phyloP scores from a whole-genome alignment of 2,329 filamentous ascomycete species.

The Cordyceps javanica region DNA sequence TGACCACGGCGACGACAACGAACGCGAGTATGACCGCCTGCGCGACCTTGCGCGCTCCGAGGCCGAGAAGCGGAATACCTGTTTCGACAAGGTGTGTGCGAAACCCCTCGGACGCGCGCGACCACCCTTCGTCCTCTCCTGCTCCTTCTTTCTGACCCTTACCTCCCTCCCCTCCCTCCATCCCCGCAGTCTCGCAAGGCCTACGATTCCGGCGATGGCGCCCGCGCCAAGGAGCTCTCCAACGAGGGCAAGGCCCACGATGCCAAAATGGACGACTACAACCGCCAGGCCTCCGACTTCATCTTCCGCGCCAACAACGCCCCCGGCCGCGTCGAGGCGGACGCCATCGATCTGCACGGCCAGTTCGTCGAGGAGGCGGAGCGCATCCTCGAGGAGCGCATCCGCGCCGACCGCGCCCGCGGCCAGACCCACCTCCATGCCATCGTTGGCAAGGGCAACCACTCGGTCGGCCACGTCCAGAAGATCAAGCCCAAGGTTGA shows the following conservation, averaged over 20 bases:
- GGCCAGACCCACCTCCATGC: slow-evolving; percentile 84
- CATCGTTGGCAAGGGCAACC: slow-evolving; percentile 93
- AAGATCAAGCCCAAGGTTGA: slow-evolving; percentile 96
- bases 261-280: slow-evolving; percentile 78
- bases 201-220: slow-evolving; percentile 78
- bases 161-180: neutral
- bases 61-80: slow-evolving; percentile 69
- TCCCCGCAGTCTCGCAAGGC: slow-evolving; percentile 61
- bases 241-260: slow-evolving; percentile 82
- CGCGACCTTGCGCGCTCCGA: slow-evolving; percentile 77
- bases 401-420: slow-evolving; percentile 65
- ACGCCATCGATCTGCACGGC: slow-evolving; percentile 91
- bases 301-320: slow-evolving; percentile 97
- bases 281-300: slow-evolving; percentile 83
- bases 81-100: slow-evolving; percentile 62
- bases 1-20: slow-evolving; percentile 53
- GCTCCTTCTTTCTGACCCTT: neutral
- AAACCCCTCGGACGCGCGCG: neutral
- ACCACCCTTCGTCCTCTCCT: neutral
- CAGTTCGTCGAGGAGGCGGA: slow-evolving; percentile 94
- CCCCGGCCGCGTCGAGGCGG: slow-evolving; percentile 61
- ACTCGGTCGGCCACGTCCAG: slow-evolving; percentile 73
- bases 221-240: slow-evolving; percentile 72
- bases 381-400: slow-evolving; percentile 79
- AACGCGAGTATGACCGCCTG: slow-evolving; percentile 88